Percentiles rank a stretch among this genome's conserved stretches.
Conservation (phyloP, 208 protist genomes). For the Crithidia fasciculata region DNA sequence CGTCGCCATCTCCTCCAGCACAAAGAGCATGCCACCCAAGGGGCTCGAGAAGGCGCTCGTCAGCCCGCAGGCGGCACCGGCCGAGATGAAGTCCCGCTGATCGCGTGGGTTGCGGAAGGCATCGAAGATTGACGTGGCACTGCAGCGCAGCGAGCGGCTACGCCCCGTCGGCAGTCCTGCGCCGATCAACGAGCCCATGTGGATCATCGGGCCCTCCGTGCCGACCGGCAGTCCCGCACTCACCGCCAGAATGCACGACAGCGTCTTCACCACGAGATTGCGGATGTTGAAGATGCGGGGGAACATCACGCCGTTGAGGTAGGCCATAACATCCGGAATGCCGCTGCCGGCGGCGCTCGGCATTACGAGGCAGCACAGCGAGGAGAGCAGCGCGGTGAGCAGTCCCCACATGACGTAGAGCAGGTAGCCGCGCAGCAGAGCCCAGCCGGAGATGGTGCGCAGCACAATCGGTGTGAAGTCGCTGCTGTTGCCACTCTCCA, state of each 20-base stretch:
- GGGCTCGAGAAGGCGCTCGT: conserved; percentile 91
- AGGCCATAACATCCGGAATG: conserved; percentile 88
- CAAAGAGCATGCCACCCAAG: conserved; percentile 91
- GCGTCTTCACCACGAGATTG: conserved; percentile 81
- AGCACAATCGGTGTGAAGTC: conserved; percentile 16
- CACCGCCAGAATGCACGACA: conserved; percentile 81
- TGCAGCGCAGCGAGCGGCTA: conserved; percentile 61
- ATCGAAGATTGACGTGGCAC: conserved; percentile 56
- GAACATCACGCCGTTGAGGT: conserved; percentile 90
- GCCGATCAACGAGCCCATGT: conserved; percentile 90
- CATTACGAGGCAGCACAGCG: conserved; percentile 75
- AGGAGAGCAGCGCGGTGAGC: conserved; percentile 56
- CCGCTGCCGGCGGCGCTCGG: conserved; percentile 77
- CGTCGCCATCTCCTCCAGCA: conserved; percentile 90
- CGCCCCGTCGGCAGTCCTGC: conserved; percentile 83
- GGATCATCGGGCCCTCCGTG: conserved; percentile 93
- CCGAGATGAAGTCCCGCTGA: conserved; percentile 89
- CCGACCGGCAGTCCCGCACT: conserved; percentile 81
- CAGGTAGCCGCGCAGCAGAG: conserved; percentile 38
- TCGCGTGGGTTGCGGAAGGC: conserved; percentile 79
- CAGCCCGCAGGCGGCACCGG: conserved; percentile 90
- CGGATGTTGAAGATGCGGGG: conserved; percentile 82
- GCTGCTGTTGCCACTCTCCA: neutral
- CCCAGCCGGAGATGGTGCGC: conserved; percentile 30
- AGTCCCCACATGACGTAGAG: conserved; percentile 48